Percentiles rank a stretch among this genome's conserved stretches.
These are phyloP conservation scores for Psilocybe subaeruginosa DNA, from an alignment of 768 basidiomycete species.

Conservation along the genomic window DNA sequence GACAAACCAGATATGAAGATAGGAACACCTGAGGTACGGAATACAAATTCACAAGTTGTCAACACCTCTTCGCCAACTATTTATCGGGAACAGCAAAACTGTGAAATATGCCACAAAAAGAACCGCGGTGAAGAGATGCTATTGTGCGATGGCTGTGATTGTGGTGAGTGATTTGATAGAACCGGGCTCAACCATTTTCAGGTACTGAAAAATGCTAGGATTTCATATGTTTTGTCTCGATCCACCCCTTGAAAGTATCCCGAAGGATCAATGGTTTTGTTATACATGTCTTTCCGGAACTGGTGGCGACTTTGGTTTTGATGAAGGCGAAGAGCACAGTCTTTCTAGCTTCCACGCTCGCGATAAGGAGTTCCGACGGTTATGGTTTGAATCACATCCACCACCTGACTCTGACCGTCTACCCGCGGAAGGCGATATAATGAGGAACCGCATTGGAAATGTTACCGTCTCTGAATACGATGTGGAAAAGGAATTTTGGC, in stretches of 20 bases:
- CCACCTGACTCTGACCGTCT: conserved; percentile 41
- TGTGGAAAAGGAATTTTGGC: conserved; percentile 96
- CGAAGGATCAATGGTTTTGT: conserved; percentile 96
- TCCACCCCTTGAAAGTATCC: conserved; percentile 83
- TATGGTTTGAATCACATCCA: conserved; percentile 87
- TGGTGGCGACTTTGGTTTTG: conserved; percentile 96
- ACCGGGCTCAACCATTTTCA: conserved; percentile 5
- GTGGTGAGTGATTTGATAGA: conserved; percentile 33
- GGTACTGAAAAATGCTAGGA: conserved; percentile 46
- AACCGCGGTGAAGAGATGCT: conserved; percentile 91
- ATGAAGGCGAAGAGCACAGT: conserved; percentile 96
- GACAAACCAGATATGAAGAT: conserved; percentile 43
- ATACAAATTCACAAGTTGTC: conserved; percentile 29
- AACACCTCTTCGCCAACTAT: conserved; percentile 27
- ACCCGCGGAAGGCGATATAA: conserved; percentile 49
- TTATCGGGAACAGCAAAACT: conserved; percentile 63
- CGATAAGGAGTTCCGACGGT: conserved; percentile 83
- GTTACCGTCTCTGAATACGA: conserved; percentile 84
- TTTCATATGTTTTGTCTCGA: conserved; percentile 98
- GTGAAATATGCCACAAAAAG: conserved; percentile 92
- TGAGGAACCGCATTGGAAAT: conserved; percentile 54
- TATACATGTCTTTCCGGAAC: conserved; percentile 88
- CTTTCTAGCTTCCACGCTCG: conserved; percentile 91
- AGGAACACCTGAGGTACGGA: conserved; percentile 56
- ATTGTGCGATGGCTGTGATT: conserved; percentile 56